phyloP scores from a whole-genome alignment of 148 eudicot species.

The Camellia granthamiana region DNA sequence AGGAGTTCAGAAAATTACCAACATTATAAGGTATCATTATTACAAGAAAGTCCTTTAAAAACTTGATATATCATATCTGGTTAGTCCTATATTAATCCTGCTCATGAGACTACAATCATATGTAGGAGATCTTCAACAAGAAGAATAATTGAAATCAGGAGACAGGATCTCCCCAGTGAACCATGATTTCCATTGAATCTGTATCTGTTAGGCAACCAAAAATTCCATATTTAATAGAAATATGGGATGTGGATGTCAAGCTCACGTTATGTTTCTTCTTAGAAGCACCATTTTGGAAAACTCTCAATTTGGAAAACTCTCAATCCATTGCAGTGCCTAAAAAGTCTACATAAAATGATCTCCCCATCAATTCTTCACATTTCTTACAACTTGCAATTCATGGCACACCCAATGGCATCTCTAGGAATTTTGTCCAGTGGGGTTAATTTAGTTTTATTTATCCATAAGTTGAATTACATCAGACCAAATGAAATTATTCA shows the following conservation, averaged over 20 bases:
- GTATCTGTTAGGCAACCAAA: neutral
- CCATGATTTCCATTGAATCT: neutral
- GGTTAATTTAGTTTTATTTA: no score
- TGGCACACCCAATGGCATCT: neutral
- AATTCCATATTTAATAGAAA: neutral
- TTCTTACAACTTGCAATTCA: neutral
- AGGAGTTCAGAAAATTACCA: conserved; percentile 16
- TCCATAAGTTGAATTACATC: no score
- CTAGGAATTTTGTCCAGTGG: no score
- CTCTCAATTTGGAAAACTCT: neutral
- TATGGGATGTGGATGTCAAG: neutral
- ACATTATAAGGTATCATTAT: conserved; percentile 6
- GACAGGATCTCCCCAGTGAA: neutral
- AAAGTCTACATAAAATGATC: neutral
- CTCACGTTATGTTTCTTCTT: neutral
- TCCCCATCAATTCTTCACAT: neutral
- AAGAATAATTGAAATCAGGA: neutral
- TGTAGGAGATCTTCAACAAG: neutral
- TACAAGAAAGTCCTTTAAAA: neutral
- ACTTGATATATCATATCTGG: neutral
- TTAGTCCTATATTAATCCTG: neutral
- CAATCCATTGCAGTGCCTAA: neutral
- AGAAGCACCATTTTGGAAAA: conserved; percentile 8
- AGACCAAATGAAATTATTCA: no score
- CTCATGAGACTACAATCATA: neutral